These are phyloP conservation scores for Helichrysum umbraculigerum DNA, from an alignment of 129 eudicot species.

Conservation along the genomic window DNA sequence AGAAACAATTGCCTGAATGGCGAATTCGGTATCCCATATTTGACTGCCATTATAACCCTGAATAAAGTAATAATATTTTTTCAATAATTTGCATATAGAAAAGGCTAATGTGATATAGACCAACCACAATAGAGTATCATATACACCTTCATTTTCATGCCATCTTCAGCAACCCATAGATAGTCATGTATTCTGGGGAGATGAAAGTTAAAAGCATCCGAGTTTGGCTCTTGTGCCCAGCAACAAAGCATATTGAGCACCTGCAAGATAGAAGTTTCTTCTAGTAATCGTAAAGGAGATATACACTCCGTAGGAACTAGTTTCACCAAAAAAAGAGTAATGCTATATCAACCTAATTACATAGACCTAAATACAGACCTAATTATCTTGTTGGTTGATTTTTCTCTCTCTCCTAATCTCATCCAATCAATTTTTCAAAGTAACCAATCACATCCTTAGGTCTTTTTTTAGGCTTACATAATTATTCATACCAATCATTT, in stretches of 20 bases:
- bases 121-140: background rate
- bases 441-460: too few species aligned
- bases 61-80: conserved; percentile 5
- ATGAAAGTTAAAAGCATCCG: conserved; percentile 87
- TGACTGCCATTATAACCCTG: conserved; percentile 99
- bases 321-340: background rate
- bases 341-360: too few species aligned
- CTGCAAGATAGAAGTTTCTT: conserved; percentile 33
- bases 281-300: too few species aligned
- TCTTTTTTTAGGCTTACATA: too few species aligned
- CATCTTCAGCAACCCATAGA: conserved; percentile 98
- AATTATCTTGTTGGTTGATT: too few species aligned
- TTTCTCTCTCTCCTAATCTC: too few species aligned
- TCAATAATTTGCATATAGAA: too few species aligned
- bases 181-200: conserved; percentile 81
- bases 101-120: too few species aligned
- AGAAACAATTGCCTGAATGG: conserved; percentile 79
- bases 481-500: too few species aligned
- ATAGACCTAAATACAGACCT: too few species aligned
- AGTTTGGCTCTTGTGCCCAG: conserved; percentile 96
- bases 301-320: too few species aligned
- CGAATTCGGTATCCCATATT: conserved; percentile 78
- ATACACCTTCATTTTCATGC: conserved; percentile 97
- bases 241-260: conserved; percentile 94
- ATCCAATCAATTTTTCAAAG: too few species aligned